These are phyloP conservation scores for Phyllosticta capitalensis DNA, from an alignment of 2,329 filamentous ascomycete genomes.

Conservation along the genomic window DNA sequence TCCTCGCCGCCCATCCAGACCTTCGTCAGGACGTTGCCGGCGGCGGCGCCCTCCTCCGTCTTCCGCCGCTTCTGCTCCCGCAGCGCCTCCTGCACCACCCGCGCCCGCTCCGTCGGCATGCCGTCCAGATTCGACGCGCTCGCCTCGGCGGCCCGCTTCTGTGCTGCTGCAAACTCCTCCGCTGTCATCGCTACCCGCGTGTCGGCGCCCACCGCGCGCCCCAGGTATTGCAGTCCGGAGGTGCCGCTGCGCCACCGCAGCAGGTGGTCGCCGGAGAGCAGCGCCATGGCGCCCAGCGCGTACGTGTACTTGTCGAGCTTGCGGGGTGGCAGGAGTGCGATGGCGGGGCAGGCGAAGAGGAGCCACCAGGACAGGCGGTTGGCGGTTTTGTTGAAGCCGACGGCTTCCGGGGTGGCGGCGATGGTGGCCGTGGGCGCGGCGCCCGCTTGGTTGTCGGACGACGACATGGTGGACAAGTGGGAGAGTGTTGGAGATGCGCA, in stretches of 20 bases:
- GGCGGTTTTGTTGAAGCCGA: conserved; percentile 20
- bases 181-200: neutral
- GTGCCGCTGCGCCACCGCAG: conserved; percentile 31
- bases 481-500: neutral
- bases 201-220: neutral
- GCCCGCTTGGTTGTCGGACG: neutral
- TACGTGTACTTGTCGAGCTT: conserved; percentile 54
- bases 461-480: neutral
- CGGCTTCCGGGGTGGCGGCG: neutral
- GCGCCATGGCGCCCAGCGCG: conserved; percentile 39
- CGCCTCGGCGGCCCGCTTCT: neutral
- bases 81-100: conserved; percentile 24
- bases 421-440: neutral
- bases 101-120: conserved; percentile 30
- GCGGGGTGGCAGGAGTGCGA: conserved; percentile 49
- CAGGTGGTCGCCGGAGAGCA: conserved; percentile 42
- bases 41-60: conserved; percentile 16
- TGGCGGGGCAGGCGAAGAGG: conserved; percentile 43
- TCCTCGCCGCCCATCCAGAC: conserved; percentile 34
- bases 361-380: conserved; percentile 41
- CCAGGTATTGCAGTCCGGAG: conserved; percentile 26
- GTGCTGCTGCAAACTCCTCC: neutral
- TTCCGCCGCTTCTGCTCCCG: conserved; percentile 16
- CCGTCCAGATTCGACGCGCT: conserved; percentile 13
- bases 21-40: conserved; percentile 24